Base-by-base conservation (phyloP, 495 filamentous ascomycete genomes). In the Podospora fimiseda region DNA sequence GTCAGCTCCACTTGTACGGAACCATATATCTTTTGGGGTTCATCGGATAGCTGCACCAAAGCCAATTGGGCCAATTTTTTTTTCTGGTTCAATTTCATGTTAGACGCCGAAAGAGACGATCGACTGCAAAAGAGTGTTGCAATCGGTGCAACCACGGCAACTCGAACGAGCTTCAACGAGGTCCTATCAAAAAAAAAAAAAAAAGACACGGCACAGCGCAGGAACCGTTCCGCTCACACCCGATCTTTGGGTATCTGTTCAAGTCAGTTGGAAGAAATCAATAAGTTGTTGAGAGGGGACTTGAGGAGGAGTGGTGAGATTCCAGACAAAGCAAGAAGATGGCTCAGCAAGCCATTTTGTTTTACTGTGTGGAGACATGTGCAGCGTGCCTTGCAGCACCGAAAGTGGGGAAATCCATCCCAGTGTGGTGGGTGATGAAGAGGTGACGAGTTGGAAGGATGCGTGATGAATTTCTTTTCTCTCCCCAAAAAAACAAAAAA, bases 171-270 rank as follows among this genome's bases (percentile, higher is more conserved):
- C n/a, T n/a, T n/a, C 44, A 15, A 30, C 23, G 44, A 30, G 44
- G 23, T 24, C 44, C 44, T 47, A 47, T 47, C 44, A 47, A 22
- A 18, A 33, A 27, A 13, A 13, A 30, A 9, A 3, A 47, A n/a
- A 14, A 41, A 14, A 5, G 39, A 41, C 8, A 14, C 16, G 39
- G 23, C 44, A 47, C 44, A 47, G 44, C 22, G 27, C 23, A 20
- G 41, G 22, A 47, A 22, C 44, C 44, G 44, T 47, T 24, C 44
- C 43, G 43, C 43, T 22, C 43, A 46, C 43, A 46, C 18, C 43
- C n/a, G 20, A 24, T n/a, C 43, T n/a, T 46, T 27, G 42, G 42
- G n/a, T 9, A 33, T 33, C 6, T 33, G 27, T 11, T 5, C 27
- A 33, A 6, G 27, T 33, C 27, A 11, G 27, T 33, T 33, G 27